These are phyloP conservation scores for Colletotrichum caudatum DNA, from an alignment of 2,329 filamentous ascomycete species.

Conservation along the genomic window DNA sequence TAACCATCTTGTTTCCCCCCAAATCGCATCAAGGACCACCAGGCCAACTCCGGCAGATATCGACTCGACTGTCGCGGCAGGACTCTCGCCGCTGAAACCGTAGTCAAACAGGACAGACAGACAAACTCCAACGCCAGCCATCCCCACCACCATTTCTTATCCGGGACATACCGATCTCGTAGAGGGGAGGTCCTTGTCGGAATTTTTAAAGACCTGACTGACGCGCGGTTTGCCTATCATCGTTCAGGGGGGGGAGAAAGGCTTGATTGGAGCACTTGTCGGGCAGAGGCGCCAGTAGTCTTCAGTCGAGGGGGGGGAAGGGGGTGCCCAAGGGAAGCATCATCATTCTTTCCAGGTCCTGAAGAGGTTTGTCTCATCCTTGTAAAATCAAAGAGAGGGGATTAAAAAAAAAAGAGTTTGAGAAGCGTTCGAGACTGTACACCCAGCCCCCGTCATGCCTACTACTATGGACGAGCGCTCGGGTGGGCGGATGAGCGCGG, in stretches of 20 bases:
- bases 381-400: neutral
- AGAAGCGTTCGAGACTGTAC: neutral
- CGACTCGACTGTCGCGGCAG: constrained; percentile 27
- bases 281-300: neutral
- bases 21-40: neutral
- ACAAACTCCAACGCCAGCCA: neutral
- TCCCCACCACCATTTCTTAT: neutral
- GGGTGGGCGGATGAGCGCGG: constrained; percentile 1
- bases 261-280: constrained; percentile 1
- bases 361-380: neutral
- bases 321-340: too few relatives aligned
- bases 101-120: constrained; percentile 35
- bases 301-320: neutral
- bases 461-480: neutral
- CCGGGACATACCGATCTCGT: neutral
- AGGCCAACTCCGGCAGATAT: constrained; percentile 20
- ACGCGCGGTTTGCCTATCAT: constrained; percentile 1
- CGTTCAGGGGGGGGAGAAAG: neutral
- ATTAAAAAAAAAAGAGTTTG: neutral
- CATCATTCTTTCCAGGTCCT: neutral
- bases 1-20: too few relatives aligned
- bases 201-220: neutral
- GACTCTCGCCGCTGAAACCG: constrained; percentile 34
- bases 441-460: neutral
- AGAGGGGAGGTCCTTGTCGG: constrained; percentile 6